Conservation (phyloP, 441 rosid genomes). For the Aquilaria agallochum region DNA sequence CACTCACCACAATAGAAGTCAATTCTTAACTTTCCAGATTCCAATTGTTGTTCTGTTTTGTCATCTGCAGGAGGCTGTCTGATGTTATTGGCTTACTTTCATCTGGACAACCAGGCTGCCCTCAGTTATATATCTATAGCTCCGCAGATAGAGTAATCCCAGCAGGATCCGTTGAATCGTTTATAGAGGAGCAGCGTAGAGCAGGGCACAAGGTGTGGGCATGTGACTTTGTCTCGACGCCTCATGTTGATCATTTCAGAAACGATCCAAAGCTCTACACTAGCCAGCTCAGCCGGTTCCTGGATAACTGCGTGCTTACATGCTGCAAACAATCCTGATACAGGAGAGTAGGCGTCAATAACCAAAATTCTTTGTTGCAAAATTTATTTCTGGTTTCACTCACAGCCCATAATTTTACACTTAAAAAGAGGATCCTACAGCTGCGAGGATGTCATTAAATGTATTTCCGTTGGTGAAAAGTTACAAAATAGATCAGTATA, state of each 20-base stretch:
- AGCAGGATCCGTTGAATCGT: slow-evolving; percentile 68
- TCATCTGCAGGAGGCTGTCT: slow-evolving; percentile 68
- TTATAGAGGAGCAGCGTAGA: slow-evolving; percentile 72
- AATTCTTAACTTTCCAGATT: neutral
- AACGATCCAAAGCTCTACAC: slow-evolving; percentile 81
- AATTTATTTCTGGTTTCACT: neutral
- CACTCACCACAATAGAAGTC: neutral
- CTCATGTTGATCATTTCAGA: slow-evolving; percentile 96
- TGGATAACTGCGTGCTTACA: slow-evolving; percentile 67
- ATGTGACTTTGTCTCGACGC: slow-evolving; percentile 91
- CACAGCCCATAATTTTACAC: too few relatives aligned
- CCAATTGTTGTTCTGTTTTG: neutral
- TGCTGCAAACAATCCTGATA: slow-evolving; percentile 39
- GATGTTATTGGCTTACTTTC: slow-evolving; percentile 62
- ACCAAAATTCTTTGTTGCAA: neutral
- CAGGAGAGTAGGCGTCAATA: slow-evolving; percentile 1
- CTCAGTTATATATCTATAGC: slow-evolving; percentile 93
- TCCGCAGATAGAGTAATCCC: slow-evolving; percentile 96
- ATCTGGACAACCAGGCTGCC: slow-evolving; percentile 78
- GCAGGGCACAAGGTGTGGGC: slow-evolving; percentile 79
- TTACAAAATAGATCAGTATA: too few relatives aligned
- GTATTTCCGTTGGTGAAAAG: too few relatives aligned
- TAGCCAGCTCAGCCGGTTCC: slow-evolving; percentile 67
- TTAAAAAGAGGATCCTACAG: too few relatives aligned
- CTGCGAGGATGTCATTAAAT: too few relatives aligned